Evolutionary conservation across 352 stramenopile genomes (phyloP), one percentile per base, ranked within the genome.

Genomic region (Phytophthora quininea): DNA sequence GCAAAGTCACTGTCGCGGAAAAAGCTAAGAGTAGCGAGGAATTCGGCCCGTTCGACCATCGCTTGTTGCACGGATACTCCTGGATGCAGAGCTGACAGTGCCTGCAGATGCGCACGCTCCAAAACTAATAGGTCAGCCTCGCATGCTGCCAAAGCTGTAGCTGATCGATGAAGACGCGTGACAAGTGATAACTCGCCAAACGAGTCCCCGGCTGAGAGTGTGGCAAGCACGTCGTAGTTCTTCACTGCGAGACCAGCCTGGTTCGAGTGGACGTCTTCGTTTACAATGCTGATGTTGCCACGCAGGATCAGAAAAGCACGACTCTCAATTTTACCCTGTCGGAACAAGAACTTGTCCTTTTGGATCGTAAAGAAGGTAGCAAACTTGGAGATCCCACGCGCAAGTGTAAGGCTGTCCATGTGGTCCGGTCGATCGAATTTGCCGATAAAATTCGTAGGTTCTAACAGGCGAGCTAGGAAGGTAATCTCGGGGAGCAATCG

Each of bases 301-400:
- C 84, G 75, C 14, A 95, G 69, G 40, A 95, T 91, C 31, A 95
- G 38, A 58, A 92, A 95, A 29, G 86, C 86, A n/a, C 82, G 85
- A 42, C 78, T 88, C 54, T 95, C 84, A 43, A 92, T 81, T 42
- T 80, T 84, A 4, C 86, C 86, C 54, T 95, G 86, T n/a, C 71
- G 67, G 48, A 92, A 92, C 10, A 95, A 50, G 19, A 79, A 76
- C 35, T 74, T 74, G 47, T 84, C 84, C 32, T 84, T 88, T 32
- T 50, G 55, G 48, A 91, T 64, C 42, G 79, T 82, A 10, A 75
- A 29, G 53, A 95, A 95, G 31, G 66, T 71, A 27, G 89, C 66
- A 48, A 88, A 76, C 8, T 65, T 69, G 6, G 67, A 77, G 10
- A 95, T 71, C 32, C 77, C 69, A 1, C 77, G 76, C 38, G 84